phyloP scores from a whole-genome alignment of 805 yeast species.

The Nakazawaea wickerhamii region DNA sequence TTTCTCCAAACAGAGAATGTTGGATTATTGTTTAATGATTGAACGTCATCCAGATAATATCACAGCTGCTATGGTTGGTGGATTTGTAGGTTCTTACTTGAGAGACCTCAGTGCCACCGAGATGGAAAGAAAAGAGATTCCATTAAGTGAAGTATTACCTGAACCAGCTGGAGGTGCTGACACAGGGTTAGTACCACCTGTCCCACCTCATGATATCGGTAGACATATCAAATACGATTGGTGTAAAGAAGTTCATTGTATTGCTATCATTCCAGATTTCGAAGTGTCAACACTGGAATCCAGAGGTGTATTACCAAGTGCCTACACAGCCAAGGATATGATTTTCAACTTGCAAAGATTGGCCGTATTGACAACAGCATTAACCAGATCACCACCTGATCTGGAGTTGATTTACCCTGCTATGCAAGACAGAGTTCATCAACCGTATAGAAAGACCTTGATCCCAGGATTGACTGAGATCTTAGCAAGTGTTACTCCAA shows the following conservation, averaged over 20 bases:
- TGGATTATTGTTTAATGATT: constrained; percentile 93
- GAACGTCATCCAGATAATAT: constrained; percentile 98
- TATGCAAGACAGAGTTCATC: constrained; percentile 96
- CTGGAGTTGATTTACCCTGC: constrained; percentile 83
- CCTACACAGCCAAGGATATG: constrained; percentile 74
- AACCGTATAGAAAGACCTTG: constrained; percentile 89
- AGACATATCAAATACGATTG: constrained; percentile 81
- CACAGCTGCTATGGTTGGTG: constrained; percentile 99
- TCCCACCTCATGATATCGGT: constrained; percentile 86
- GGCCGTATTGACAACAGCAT: constrained; percentile 87
- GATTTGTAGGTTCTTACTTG: constrained; percentile 92
- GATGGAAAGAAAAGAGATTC: constrained; percentile 70
- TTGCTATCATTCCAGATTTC: constrained; percentile 89
- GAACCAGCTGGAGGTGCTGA: constrained; percentile 66
- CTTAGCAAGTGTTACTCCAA: constrained; percentile 73
- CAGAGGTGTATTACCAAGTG: constrained; percentile 80
- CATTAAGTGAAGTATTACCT: constrained; percentile 79
- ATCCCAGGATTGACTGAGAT: constrained; percentile 90
- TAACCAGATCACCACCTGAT: constrained; percentile 79
- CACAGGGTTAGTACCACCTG: constrained; percentile 65
- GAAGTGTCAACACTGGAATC: constrained; percentile 92
- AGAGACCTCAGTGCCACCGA: constrained; percentile 74
- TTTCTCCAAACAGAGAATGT: constrained; percentile 71
- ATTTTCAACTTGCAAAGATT: constrained; percentile 91
- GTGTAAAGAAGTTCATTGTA: constrained; percentile 77